Conservation (phyloP, 2,329 filamentous ascomycete species). For the Cordyceps sp. region DNA sequence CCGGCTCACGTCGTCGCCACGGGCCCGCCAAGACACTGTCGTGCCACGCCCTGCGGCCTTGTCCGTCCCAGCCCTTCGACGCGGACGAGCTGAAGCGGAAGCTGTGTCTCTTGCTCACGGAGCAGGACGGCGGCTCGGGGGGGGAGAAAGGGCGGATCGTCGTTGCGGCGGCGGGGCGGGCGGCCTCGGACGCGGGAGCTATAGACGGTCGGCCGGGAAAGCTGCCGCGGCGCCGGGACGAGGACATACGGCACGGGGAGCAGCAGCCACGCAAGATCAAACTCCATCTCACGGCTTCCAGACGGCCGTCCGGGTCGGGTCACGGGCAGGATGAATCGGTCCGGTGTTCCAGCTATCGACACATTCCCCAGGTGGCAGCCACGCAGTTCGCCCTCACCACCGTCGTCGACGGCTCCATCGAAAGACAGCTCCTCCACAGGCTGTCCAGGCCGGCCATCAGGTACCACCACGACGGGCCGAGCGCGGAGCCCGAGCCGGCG, state of each 20-base stretch:
- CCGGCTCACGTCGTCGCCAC: no score
- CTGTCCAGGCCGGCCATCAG: conserved; percentile 25
- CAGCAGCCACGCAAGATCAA: conserved; percentile 2
- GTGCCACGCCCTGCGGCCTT: conserved; percentile 3
- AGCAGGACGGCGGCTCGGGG: conserved; percentile 9
- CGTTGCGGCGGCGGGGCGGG: no score
- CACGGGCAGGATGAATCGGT: conserved; percentile 5
- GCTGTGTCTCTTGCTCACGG: conserved; percentile 30
- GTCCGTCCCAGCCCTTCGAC: conserved; percentile 29
- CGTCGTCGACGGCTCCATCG: conserved; percentile 23
- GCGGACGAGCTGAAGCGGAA: conserved; percentile 37
- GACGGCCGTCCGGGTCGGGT: conserved; percentile 4
- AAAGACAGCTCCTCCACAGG: conserved; percentile 21
- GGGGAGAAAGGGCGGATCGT: neutral
- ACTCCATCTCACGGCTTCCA: conserved; percentile 1
- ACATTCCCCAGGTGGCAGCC: conserved; percentile 37
- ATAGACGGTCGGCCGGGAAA: no score
- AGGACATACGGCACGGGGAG: neutral
- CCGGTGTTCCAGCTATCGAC: conserved; percentile 19
- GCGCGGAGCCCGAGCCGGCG: conserved; percentile 4
- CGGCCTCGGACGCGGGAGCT: no score
- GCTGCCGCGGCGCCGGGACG: no score
- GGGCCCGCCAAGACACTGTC: neutral
- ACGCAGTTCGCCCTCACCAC: conserved; percentile 37
- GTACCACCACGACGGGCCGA: conserved; percentile 18